A percentile compares a stretch with the other conserved stretches of the same genome.
Evolutionary conservation across 108 stramenopile genomes (phyloP).

Genomic region (Nitzschia sp.): DNA sequence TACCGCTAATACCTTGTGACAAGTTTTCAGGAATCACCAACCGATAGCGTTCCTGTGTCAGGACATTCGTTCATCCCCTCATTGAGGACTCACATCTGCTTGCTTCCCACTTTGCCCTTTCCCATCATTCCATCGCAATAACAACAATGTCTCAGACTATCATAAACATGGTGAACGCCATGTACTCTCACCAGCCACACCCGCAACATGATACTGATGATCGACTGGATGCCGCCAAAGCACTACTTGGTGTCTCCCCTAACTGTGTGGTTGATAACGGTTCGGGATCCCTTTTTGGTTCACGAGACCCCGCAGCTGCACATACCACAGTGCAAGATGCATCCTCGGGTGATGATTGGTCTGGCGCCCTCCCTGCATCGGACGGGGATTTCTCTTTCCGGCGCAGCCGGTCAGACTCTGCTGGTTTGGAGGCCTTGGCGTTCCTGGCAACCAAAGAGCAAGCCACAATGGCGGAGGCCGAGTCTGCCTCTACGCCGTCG

Average conservation of each 20-base stretch:
- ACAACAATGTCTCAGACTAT: constrained; percentile 25
- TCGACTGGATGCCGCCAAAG: constrained; percentile 46
- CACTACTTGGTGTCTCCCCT: constrained; percentile 46
- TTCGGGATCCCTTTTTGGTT: constrained; percentile 4
- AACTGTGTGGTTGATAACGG: constrained; percentile 27
- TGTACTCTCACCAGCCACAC: constrained; percentile 25
- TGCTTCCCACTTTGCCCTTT: too few species aligned
- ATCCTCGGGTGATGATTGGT: background rate
- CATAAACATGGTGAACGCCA: constrained; percentile 34
- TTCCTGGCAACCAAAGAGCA: constrained; percentile 46
- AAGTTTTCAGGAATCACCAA: too few species aligned
- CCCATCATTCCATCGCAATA: background rate
- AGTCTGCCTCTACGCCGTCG: background rate
- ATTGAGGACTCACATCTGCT: too few species aligned
- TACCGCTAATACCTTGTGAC: too few species aligned
- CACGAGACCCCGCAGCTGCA: background rate
- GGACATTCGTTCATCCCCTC: too few species aligned
- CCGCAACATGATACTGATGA: constrained; percentile 20
- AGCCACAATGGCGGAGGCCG: constrained; percentile 1
- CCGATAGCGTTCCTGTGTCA: too few species aligned
- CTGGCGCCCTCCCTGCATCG: background rate
- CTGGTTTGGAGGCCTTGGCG: constrained; percentile 59
- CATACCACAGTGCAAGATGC: background rate
- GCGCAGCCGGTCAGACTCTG: constrained; percentile 23
- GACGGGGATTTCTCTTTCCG: background rate